phyloP scores from a whole-genome alignment of 306 rosid species.

The Oemleria cerasiformis region DNA sequence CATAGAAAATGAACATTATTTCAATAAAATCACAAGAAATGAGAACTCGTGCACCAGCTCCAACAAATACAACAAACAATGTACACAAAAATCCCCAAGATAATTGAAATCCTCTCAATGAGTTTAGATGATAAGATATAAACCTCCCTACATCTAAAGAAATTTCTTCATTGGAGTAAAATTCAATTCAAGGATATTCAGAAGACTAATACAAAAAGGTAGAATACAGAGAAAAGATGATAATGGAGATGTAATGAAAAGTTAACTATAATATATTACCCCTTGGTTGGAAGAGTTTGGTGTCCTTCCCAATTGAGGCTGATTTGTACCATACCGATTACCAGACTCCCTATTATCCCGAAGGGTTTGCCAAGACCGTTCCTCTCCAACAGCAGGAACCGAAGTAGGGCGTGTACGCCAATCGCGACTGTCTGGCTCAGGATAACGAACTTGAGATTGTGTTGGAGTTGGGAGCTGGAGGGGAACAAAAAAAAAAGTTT shows the following conservation, averaged over 20 bases:
- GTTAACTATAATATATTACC: constrained; percentile 33
- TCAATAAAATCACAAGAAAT: too few relatives aligned
- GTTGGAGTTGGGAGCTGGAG: constrained; percentile 53
- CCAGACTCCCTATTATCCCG: constrained; percentile 68
- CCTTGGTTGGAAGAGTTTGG: constrained; percentile 55
- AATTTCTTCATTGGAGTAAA: background rate
- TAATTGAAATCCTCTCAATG: too few relatives aligned
- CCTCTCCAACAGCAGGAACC: constrained; percentile 57
- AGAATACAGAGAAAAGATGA: background rate
- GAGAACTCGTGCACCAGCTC: too few relatives aligned
- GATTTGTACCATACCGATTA: constrained; percentile 46
- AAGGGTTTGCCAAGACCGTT: constrained; percentile 64
- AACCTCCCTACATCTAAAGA: too few relatives aligned
- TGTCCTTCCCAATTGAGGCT: constrained; percentile 55
- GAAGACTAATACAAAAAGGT: background rate
- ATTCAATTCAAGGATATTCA: background rate
- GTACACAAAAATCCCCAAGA: too few relatives aligned
- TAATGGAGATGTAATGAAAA: background rate
- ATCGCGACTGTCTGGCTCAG: constrained; percentile 87
- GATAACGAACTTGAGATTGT: constrained; percentile 60
- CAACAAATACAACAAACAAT: too few relatives aligned
- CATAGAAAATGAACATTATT: too few relatives aligned
- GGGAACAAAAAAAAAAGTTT: background rate
- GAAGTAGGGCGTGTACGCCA: constrained; percentile 91
- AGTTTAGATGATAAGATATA: too few relatives aligned